A percentile compares a stretch with the other conserved stretches of the same genome.
phyloP scores from a whole-genome alignment of 1,284 basidiomycete species.

The Irpex sp. region DNA sequence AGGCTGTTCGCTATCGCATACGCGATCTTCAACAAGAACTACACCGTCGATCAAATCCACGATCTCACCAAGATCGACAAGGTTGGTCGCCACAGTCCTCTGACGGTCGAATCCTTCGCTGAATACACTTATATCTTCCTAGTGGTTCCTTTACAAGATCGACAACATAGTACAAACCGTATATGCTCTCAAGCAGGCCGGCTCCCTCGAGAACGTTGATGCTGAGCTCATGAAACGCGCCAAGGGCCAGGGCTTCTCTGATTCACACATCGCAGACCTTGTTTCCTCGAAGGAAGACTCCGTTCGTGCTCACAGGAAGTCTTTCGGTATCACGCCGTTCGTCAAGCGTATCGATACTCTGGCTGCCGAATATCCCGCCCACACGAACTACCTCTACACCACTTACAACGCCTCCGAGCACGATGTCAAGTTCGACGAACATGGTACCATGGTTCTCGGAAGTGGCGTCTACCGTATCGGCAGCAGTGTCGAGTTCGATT shows the following conservation, averaged over 20 bases:
- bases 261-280: slow-evolving; percentile 77
- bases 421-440: slow-evolving; percentile 94
- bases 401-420: slow-evolving; percentile 98
- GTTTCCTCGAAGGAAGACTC: slow-evolving; percentile 32
- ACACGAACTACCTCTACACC: slow-evolving; percentile 99
- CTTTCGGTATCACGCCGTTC: slow-evolving; percentile 88
- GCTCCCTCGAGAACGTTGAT: slow-evolving; percentile 63
- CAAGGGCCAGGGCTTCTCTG: slow-evolving; percentile 94
- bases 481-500: slow-evolving; percentile 98
- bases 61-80: slow-evolving; percentile 98
- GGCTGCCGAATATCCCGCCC: slow-evolving; percentile 97
- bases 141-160: slow-evolving; percentile 99
- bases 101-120: neutral
- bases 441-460: slow-evolving; percentile 99
- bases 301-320: slow-evolving; percentile 86
- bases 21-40: slow-evolving; percentile 93
- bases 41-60: slow-evolving; percentile 88
- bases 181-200: slow-evolving; percentile 65
- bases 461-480: slow-evolving; percentile 99
- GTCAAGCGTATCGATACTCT: slow-evolving; percentile 99
- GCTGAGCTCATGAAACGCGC: slow-evolving; percentile 76
- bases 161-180: slow-evolving; percentile 94
- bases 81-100: slow-evolving; percentile 34
- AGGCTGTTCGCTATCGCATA: slow-evolving; percentile 97
- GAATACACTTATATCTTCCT: slow-evolving; percentile 5